Evolutionary conservation across 192 early-diverging fungal genomes (phyloP), one percentile per base, ranked within the genome.

Genomic region (Diversispora epigaea): DNA sequence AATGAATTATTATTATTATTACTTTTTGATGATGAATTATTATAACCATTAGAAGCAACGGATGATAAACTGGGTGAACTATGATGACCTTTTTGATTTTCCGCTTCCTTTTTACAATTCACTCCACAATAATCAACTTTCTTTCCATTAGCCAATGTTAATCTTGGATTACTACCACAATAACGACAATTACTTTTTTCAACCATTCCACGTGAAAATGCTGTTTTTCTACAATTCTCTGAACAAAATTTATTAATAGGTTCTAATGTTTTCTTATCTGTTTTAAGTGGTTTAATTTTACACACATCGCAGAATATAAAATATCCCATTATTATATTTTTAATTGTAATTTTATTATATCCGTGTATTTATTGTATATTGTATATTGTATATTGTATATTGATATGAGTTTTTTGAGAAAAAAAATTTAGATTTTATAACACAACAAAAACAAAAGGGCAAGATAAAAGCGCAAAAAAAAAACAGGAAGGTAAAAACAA

Each of bases 41-140:
- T 32, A 32, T 32, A 32, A n/a, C n/a, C n/a, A n/a, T n/a, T n/a
- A n/a, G n/a, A n/a, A 32, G 25, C 25, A 32, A 1, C 25, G 25
- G 25, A 32, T 32, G 25, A 32, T 32, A 32, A 32, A n/a, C n/a
- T n/a, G n/a, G n/a, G n/a, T n/a, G n/a, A n/a, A n/a, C n/a, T n/a
- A 32, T 32, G 25, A 32, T 32, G 25, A 54, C 50, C 14, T 54
- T 54, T 54, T 54, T 54, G 50, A 17, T 54, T 54, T 54, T 54
- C 50, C 4, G 50, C 50, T 17, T 54, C 50, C 0, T 54, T 54
- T 54, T 11, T 54, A 54, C 50, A 54, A 54, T 11, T 4, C 50
- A 54, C n/a, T 54, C 50, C 50, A 11, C 50, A 54, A 17, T 54
- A 54, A 54, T 54, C 50, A 54, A 54, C 50, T 54, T 54, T 54